Evolutionary conservation across 805 yeast genomes (phyloP).

Genomic region (Brettanomyces anomalus): DNA sequence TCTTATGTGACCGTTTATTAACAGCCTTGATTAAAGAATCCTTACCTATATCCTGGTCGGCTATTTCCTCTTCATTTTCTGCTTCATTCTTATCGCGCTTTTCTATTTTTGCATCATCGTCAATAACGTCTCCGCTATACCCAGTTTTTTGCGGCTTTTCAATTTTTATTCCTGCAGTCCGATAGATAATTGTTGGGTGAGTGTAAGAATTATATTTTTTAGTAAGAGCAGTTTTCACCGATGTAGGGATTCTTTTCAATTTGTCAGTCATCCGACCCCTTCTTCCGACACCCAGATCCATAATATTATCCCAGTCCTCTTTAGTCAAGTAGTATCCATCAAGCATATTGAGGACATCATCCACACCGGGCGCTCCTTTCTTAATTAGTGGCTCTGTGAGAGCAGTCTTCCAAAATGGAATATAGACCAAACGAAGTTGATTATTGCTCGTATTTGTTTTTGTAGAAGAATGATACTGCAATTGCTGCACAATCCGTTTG

Average conservation of each 20-base stretch:
- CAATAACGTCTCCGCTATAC: slow-evolving; percentile 55
- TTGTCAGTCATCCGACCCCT: slow-evolving; percentile 30
- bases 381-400: slow-evolving; percentile 50
- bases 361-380: slow-evolving; percentile 55
- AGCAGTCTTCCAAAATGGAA: slow-evolving; percentile 53
- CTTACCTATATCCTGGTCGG: slow-evolving; percentile 43
- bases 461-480: slow-evolving; percentile 80
- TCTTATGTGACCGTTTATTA: slow-evolving; percentile 3
- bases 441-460: slow-evolving; percentile 66
- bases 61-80: slow-evolving; percentile 31
- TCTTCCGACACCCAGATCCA: slow-evolving; percentile 74
- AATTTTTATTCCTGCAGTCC: slow-evolving; percentile 51
- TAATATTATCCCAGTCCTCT: slow-evolving; percentile 85
- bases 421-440: slow-evolving; percentile 68
- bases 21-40: slow-evolving; percentile 56
- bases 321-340: slow-evolving; percentile 80
- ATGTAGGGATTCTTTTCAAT: slow-evolving; percentile 59
- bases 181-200: slow-evolving; percentile 83
- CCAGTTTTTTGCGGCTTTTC: slow-evolving; percentile 16
- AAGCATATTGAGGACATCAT: slow-evolving; percentile 57
- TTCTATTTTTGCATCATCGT: slow-evolving; percentile 38
- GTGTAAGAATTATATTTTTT: slow-evolving; percentile 63
- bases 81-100: slow-evolving; percentile 31
- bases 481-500: slow-evolving; percentile 69
- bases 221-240: slow-evolving; percentile 81